Evolutionary conservation across 257 asterid species (phyloP), one percentile per base, ranked within the genome.

Genomic region (Mentha longifolia): DNA sequence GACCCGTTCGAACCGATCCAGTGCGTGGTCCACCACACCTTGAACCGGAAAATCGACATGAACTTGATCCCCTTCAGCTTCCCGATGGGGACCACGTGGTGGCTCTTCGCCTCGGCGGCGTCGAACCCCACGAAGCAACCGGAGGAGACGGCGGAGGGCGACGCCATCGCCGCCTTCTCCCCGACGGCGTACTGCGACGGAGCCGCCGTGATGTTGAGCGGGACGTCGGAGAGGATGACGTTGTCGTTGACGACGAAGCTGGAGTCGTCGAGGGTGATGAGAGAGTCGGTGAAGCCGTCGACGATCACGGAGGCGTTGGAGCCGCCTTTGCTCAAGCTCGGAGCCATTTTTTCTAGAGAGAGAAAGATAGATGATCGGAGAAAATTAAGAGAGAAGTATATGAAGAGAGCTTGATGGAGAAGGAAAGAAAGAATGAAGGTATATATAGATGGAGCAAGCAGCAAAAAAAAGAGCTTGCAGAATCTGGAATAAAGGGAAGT

Each of bases 21-120:
- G 68, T 86, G 98, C 35, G 98, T 93, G 9, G 97, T 93, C 98
- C 98, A 93, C 98, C 98, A 93, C 1, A 93, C 98, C 63, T 93
- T 93, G 87, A 93, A 93, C 85, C 98, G 51, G 85, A 93, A 93
- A 76, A 93, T 87, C 43, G 96, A 88, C 97, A 89, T 91, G 84
- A 93, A 93, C 13, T 65, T 73, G 62, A 91, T 86, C 69, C 78
- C 74, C 64, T 83, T 86, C 9, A 93, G 96, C 75, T 91, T 87
- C 5, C 98, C 98, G 8, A 89, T 70, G 0, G 98, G 84, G 43
- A 85, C 79, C 16, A 93, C 97, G 19, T 87, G 98, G 81, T 84
- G 91, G 83, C 86, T 81, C 12, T 33, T 49, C 6, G 86, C 79
- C 14, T 83, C 87, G 4, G 58, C n/a, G 30, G 81, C 61, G 75